Evolutionary conservation across 192 early-diverging fungal genomes (phyloP).

Genomic region (Entophlyctis luteolus): DNA sequence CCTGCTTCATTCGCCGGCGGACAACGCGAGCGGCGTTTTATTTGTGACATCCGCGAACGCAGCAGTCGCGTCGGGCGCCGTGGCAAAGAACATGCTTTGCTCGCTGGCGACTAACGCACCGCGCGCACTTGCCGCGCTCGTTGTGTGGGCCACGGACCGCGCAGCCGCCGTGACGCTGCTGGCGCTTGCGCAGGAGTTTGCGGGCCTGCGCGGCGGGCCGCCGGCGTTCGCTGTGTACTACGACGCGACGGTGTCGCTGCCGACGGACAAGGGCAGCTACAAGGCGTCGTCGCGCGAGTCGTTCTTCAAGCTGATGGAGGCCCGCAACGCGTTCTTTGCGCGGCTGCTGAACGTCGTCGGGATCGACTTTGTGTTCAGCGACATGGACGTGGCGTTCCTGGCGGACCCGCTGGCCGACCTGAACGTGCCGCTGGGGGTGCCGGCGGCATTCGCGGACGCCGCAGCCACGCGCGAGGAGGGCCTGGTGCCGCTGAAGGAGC

Average conservation of each 20-base stretch:
- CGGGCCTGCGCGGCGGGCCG: neutral
- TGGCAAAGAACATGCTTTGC: slow-evolving; percentile 4
- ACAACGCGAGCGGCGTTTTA: no score
- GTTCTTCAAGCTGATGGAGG: slow-evolving; percentile 1
- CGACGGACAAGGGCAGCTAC: neutral
- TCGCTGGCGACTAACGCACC: slow-evolving; percentile 5
- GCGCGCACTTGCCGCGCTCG: neutral
- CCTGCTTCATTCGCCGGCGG: no score
- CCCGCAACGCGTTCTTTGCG: slow-evolving; percentile 5
- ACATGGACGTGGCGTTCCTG: slow-evolving; percentile 4
- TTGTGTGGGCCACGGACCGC: slow-evolving; percentile 6
- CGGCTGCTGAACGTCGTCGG: neutral
- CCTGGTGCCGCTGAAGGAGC: no score
- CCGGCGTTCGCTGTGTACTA: slow-evolving; percentile 1
- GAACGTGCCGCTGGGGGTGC: slow-evolving; percentile 6
- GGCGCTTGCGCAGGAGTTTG: neutral
- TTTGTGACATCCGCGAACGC: neutral
- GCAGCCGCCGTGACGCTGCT: neutral
- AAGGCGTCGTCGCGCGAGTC: neutral
- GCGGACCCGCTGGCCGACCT: slow-evolving; percentile 6
- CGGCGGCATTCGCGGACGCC: no score
- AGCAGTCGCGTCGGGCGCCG: neutral
- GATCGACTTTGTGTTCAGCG: slow-evolving; percentile 12
- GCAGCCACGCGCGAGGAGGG: no score
- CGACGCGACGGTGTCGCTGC: neutral